Conservation (phyloP, 805 yeast genomes). For the Huiozyma sinensis region DNA sequence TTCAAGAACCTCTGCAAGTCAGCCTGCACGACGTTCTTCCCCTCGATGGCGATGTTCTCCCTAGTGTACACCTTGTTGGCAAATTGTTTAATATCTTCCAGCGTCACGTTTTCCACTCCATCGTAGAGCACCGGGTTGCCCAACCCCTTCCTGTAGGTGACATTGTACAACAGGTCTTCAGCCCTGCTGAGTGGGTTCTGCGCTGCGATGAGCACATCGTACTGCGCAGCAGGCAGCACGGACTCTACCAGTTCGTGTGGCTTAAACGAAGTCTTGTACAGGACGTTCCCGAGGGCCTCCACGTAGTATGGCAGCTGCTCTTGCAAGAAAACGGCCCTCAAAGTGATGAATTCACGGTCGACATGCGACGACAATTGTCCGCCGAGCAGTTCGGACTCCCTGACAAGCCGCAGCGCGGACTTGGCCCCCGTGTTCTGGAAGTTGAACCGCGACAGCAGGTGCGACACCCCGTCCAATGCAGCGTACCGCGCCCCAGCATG, state of each 20-base stretch:
- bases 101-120: slow-evolving; percentile 45
- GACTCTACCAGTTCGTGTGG: slow-evolving; percentile 76
- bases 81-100: slow-evolving; percentile 55
- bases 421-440: slow-evolving; percentile 73
- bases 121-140: slow-evolving; percentile 76
- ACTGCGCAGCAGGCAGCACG: slow-evolving; percentile 66
- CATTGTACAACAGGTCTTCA: slow-evolving; percentile 65
- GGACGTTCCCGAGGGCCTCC: slow-evolving; percentile 66
- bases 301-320: slow-evolving; percentile 89
- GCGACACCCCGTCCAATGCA: slow-evolving; percentile 69
- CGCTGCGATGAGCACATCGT: slow-evolving; percentile 47
- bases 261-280: slow-evolving; percentile 62
- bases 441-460: slow-evolving; percentile 71
- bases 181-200: slow-evolving; percentile 49
- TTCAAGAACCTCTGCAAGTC: slow-evolving; percentile 60
- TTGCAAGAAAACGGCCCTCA: slow-evolving; percentile 73
- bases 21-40: slow-evolving; percentile 58
- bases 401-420: slow-evolving; percentile 83
- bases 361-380: slow-evolving; percentile 61
- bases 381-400: slow-evolving; percentile 91
- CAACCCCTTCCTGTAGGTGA: slow-evolving; percentile 77
- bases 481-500: slow-evolving; percentile 78
- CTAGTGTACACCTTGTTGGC: slow-evolving; percentile 60
- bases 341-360: slow-evolving; percentile 75
- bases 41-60: slow-evolving; percentile 61